Percentiles rank a stretch among this genome's conserved stretches.
Evolutionary conservation across 805 yeast species (phyloP).

Genomic region (Cyberlindnera mississippiensis): DNA sequence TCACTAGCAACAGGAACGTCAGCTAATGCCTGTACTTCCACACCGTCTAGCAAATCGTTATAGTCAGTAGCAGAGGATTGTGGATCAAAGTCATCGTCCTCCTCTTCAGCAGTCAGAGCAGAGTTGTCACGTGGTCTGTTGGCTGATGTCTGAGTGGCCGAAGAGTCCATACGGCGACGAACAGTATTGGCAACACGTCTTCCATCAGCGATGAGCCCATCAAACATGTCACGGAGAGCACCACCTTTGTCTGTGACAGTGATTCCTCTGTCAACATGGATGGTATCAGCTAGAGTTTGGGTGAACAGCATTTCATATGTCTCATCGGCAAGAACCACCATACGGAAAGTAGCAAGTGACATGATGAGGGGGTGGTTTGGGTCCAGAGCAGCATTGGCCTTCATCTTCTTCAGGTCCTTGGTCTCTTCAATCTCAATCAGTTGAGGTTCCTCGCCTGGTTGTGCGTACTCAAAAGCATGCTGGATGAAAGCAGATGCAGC

Average conservation of each 20-base stretch:
- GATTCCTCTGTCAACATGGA: conserved; percentile 59
- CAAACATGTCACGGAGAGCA: conserved; percentile 82
- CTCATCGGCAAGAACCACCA: conserved; percentile 93
- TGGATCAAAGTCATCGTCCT: conserved; percentile 43
- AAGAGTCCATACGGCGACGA: conserved; percentile 79
- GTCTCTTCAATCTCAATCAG: conserved; percentile 41
- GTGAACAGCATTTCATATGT: conserved; percentile 85
- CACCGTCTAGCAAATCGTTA: conserved; percentile 45
- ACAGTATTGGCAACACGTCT: conserved; percentile 87
- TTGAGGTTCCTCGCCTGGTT: conserved; percentile 51
- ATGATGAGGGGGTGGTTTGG: conserved; percentile 73
- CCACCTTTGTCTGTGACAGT: conserved; percentile 42
- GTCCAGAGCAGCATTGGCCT: conserved; percentile 77
- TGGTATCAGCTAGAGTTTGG: conserved; percentile 58
- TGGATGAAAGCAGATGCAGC: conserved; percentile 86
- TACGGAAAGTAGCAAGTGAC: conserved; percentile 83
- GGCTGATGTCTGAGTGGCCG: conserved; percentile 33
- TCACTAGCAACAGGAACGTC: conserved; percentile 27
- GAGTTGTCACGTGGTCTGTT: conserved; percentile 9
- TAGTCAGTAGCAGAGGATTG: conserved; percentile 37
- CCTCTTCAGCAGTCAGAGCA: conserved; percentile 35
- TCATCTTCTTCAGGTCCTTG: conserved; percentile 25
- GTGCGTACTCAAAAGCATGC: conserved; percentile 87
- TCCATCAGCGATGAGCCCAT: conserved; percentile 89
- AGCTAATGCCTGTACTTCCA: conserved; percentile 43